Percentiles rank a stretch among this genome's conserved stretches.
phyloP scores from a whole-genome alignment of 768 basidiomycete species.

The Hericium alpestre region DNA sequence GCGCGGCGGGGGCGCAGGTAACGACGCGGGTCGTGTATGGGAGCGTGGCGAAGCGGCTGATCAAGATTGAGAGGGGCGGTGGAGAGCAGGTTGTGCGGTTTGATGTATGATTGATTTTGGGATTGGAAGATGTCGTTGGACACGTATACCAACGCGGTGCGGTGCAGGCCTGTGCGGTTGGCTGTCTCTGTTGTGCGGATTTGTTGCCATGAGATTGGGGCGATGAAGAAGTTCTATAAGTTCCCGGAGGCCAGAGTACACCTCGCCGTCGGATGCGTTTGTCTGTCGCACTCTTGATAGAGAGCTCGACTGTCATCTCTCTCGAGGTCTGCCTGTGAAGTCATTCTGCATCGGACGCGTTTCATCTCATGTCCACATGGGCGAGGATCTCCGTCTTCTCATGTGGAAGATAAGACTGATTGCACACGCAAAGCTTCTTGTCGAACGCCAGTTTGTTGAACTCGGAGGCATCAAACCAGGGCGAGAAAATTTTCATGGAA shows the following conservation, averaged over 20 bases:
- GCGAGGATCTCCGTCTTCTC: no score
- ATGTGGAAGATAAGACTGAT: no score
- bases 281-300: no score
- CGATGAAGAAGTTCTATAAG: not conserved
- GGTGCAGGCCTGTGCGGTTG: no score
- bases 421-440: not conserved
- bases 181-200: not conserved
- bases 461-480: not conserved
- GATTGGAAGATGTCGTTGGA: not conserved
- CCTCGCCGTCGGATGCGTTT: no score
- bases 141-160: not conserved
- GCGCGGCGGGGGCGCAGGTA: slow-evolving; percentile 30
- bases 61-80: slow-evolving; percentile 67
- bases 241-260: no score
- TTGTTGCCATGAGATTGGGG: not conserved
- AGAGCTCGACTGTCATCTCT: no score
- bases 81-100: slow-evolving; percentile 71
- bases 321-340: no score
- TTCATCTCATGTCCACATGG: no score
- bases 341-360: no score
- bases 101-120: slow-evolving; percentile 30
- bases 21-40: slow-evolving; percentile 58
- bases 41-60: slow-evolving; percentile 71
- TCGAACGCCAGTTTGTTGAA: not conserved
- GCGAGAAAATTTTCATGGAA: not conserved